Evolutionary conservation across 225 moss, liverwort and hornwort genomes (phyloP).

Genomic region (Marchantia paleacea): DNA sequence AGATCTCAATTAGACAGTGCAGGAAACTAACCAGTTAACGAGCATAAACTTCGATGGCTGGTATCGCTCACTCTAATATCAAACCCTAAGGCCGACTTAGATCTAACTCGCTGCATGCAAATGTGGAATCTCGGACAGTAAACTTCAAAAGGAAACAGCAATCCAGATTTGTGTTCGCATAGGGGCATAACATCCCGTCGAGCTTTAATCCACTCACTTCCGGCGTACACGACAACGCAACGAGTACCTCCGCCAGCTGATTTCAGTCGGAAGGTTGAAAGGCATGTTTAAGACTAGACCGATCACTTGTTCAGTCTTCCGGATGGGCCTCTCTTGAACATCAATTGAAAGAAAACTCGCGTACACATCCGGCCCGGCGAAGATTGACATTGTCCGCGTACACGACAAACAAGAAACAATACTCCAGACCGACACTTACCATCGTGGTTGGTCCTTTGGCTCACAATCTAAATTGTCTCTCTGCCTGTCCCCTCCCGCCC

Average conservation of each 20-base stretch:
- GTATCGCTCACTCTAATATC: not conserved
- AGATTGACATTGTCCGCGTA: not conserved
- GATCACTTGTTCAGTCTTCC: not conserved
- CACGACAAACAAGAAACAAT: no score
- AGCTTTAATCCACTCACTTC: not conserved
- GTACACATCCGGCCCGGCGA: not conserved
- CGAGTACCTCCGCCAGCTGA: not conserved
- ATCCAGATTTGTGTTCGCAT: not conserved
- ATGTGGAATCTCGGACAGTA: not conserved
- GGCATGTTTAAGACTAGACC: not conserved
- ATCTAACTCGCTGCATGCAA: not conserved
- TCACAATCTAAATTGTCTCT: not conserved
- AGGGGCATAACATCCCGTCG: not conserved
- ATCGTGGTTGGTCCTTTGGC: constrained; percentile 14
- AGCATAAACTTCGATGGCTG: not conserved
- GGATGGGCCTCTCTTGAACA: not conserved
- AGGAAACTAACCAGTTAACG: not conserved
- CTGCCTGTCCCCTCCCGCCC: not conserved
- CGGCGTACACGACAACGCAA: not conserved
- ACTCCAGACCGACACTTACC: constrained; percentile 2
- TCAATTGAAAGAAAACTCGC: not conserved
- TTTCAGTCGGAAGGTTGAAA: not conserved
- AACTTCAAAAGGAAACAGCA: not conserved
- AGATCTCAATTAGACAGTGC: not conserved
- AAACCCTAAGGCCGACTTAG: not conserved